Evolutionary conservation across 805 yeast genomes (phyloP).

Genomic region (Metschnikowia proteae): DNA sequence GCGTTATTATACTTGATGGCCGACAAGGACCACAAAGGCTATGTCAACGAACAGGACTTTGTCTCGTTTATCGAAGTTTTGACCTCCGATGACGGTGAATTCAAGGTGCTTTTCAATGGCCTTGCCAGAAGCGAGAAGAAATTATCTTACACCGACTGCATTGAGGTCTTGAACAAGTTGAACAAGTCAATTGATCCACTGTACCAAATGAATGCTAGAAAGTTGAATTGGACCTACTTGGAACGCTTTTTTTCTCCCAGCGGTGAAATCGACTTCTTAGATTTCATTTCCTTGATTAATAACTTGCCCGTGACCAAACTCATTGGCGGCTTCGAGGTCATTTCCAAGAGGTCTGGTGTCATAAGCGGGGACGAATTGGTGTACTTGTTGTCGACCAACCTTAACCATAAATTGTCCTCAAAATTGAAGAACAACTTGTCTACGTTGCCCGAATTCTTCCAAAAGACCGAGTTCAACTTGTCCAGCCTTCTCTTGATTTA

Average conservation of each 20-base stretch:
- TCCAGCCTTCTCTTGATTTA: constrained; percentile 39
- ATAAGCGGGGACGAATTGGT: constrained; percentile 31
- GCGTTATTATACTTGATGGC: constrained; percentile 72
- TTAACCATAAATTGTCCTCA: constrained; percentile 39
- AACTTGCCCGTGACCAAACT: constrained; percentile 44
- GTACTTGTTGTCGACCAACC: constrained; percentile 32
- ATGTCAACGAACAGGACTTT: constrained; percentile 68
- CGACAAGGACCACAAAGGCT: constrained; percentile 69
- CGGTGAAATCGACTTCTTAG: constrained; percentile 36
- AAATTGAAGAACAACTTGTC: constrained; percentile 34
- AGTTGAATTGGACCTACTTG: constrained; percentile 43
- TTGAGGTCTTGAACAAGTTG: constrained; percentile 31
- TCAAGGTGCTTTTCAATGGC: constrained; percentile 51
- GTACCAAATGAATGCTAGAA: constrained; percentile 39
- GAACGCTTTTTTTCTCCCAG: constrained; percentile 37
- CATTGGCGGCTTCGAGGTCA: constrained; percentile 40
- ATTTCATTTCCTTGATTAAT: constrained; percentile 39
- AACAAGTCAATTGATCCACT: constrained; percentile 40
- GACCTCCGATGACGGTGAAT: constrained; percentile 39
- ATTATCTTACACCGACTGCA: constrained; percentile 34
- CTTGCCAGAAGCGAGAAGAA: constrained; percentile 26
- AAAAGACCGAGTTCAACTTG: constrained; percentile 30
- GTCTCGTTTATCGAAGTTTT: constrained; percentile 57
- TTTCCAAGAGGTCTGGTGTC: constrained; percentile 30
- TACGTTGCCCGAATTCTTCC: constrained; percentile 35